A percentile compares a stretch with the other conserved stretches of the same genome.
These are phyloP conservation scores for Saccharomyces cerevisiae DNA, from an alignment of 805 yeast species.

Conservation along the genomic window DNA sequence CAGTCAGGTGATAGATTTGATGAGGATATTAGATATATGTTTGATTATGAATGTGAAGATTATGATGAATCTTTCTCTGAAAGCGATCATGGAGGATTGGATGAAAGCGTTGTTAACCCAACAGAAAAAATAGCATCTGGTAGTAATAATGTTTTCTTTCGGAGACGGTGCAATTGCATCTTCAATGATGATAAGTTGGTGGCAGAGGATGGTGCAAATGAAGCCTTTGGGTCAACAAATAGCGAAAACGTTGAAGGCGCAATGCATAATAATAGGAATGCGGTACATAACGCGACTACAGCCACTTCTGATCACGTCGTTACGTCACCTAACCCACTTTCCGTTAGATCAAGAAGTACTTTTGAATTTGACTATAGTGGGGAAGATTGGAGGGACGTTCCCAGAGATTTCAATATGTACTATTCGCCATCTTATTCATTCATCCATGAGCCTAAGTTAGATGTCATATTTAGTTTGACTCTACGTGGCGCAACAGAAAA, in stretches of 20 bases:
- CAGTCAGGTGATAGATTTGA: slow-evolving; percentile 59
- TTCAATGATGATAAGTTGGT: slow-evolving; percentile 30
- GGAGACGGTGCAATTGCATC: slow-evolving; percentile 32
- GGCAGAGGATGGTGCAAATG: slow-evolving; percentile 20
- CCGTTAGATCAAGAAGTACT: slow-evolving; percentile 30
- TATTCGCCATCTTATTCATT: slow-evolving; percentile 23
- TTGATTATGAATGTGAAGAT: slow-evolving; percentile 46
- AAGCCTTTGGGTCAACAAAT: slow-evolving; percentile 3
- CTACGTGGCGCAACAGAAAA: slow-evolving; percentile 14
- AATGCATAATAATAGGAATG: slow-evolving; percentile 1
- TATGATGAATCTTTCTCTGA: slow-evolving; percentile 31
- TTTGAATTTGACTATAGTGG: slow-evolving; percentile 53
- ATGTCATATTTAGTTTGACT: slow-evolving; percentile 10
- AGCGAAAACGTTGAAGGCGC: slow-evolving; percentile 8
- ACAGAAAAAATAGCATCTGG: slow-evolving; percentile 12
- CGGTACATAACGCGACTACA: slow-evolving; percentile 1
- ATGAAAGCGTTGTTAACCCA: slow-evolving; percentile 1
- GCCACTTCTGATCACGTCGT: slow-evolving; percentile 4
- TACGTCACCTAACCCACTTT: slow-evolving; percentile 9
- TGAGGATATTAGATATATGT: slow-evolving; percentile 57
- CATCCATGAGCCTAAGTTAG: slow-evolving; percentile 10
- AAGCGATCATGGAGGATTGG: slow-evolving; percentile 17
- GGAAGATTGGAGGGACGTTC: slow-evolving; percentile 65
- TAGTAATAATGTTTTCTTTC: slow-evolving; percentile 1
- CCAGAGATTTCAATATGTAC: slow-evolving; percentile 47